phyloP scores from a whole-genome alignment of 352 stramenopile genomes.

The Globisporangium cederbergense region DNA sequence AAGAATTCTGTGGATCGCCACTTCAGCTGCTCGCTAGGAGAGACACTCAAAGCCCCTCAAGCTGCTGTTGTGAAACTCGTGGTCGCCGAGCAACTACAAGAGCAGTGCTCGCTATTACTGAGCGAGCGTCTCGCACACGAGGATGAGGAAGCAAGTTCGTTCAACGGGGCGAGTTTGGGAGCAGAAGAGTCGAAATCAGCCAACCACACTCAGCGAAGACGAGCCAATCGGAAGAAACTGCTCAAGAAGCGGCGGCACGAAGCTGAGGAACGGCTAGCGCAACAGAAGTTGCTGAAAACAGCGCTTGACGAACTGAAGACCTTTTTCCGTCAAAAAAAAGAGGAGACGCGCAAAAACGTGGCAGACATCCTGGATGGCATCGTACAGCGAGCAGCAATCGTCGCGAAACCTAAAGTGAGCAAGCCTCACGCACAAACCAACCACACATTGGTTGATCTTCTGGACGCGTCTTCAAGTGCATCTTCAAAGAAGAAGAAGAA shows the following conservation, averaged over 20 bases:
- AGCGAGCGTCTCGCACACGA: constrained; percentile 47
- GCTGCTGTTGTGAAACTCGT: constrained; percentile 55
- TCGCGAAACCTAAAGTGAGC: constrained; percentile 10
- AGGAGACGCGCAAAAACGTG: constrained; percentile 22
- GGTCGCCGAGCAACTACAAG: constrained; percentile 72
- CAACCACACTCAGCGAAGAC: constrained; percentile 52
- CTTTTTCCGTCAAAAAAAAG: constrained; percentile 26
- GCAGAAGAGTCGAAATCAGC: constrained; percentile 9
- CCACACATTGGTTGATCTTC: constrained; percentile 11
- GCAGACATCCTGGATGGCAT: constrained; percentile 33
- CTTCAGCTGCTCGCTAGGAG: constrained; percentile 44
- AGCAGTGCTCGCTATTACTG: constrained; percentile 64
- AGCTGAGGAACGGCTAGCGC: constrained; percentile 25
- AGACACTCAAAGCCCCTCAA: constrained; percentile 42
- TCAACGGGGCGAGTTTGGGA: neutral
- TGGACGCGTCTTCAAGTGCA: neutral
- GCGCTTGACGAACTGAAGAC: constrained; percentile 42
- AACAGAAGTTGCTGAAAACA: constrained; percentile 35
- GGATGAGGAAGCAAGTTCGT: constrained; percentile 21
- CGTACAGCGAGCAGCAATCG: constrained; percentile 33
- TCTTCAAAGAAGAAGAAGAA: constrained; percentile 21
- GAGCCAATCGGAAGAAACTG: constrained; percentile 64
- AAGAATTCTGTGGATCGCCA: constrained; percentile 26
- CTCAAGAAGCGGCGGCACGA: constrained; percentile 59
- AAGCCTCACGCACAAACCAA: neutral